Conservation (phyloP, 1,284 basidiomycete genomes). For the Rhodotorula sp. region DNA sequence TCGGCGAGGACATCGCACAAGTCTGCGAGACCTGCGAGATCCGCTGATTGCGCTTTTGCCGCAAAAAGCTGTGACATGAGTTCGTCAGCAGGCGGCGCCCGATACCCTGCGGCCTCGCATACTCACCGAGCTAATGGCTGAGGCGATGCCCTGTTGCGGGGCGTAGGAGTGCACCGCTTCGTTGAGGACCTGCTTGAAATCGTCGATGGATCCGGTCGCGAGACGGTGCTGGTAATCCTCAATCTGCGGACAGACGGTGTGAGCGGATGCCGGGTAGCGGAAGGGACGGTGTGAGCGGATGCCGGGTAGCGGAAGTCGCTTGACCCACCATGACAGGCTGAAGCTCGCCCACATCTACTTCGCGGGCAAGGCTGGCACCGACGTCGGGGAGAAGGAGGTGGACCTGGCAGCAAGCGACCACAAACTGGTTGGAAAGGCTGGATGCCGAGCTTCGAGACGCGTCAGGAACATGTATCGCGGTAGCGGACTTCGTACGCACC, state of each 20-base stretch:
- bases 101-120: background rate
- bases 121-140: background rate
- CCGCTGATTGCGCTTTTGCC: too few relatives aligned
- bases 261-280: too few relatives aligned
- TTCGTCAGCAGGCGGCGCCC: background rate
- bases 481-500: background rate
- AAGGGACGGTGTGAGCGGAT: too few relatives aligned
- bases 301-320: too few relatives aligned
- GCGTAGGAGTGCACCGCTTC: background rate
- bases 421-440: constrained; percentile 7
- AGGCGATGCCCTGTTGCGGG: constrained; percentile 1
- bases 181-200: background rate
- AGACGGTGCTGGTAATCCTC: background rate
- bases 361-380: background rate
- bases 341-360: constrained; percentile 3
- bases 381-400: constrained; percentile 7
- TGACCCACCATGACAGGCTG: background rate
- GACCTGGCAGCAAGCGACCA: constrained; percentile 14
- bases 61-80: too few relatives aligned
- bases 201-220: background rate
- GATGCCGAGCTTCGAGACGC: background rate
- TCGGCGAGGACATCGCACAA: constrained; percentile 21
- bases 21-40: constrained; percentile 4
- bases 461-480: too few relatives aligned
- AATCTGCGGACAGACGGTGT: background rate